Percentiles rank a stretch among this genome's conserved stretches.
These are phyloP conservation scores for Triticum urartu DNA, from an alignment of 176 grass and related monocot species.

Conservation along the genomic window DNA sequence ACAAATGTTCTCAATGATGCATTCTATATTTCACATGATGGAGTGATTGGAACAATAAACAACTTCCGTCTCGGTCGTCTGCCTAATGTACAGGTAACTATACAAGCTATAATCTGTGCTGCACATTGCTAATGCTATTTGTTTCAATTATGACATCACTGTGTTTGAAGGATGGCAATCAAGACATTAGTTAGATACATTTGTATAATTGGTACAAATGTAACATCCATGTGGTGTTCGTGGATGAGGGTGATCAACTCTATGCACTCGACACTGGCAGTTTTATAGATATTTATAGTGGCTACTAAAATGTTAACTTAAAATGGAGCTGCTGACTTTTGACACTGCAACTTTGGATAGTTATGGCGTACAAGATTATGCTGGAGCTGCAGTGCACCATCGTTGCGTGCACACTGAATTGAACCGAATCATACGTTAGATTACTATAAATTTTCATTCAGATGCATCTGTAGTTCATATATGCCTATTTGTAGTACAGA, in stretches of 20 bases:
- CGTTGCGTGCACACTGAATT: not conserved
- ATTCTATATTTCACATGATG: conserved; percentile 92
- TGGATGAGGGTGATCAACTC: not conserved
- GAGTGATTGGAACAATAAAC: conserved; percentile 93
- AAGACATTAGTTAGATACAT: not conserved
- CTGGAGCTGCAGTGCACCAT: not conserved
- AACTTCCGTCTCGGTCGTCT: conserved; percentile 87
- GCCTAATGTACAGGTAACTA: conserved; percentile 66
- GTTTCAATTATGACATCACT: not conserved
- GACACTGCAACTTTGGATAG: not conserved
- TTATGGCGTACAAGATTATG: not conserved
- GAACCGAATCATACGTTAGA: not conserved
- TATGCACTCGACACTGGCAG: not conserved
- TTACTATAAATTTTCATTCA: not conserved
- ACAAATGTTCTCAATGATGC: conserved; percentile 92
- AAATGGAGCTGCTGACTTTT: not conserved
- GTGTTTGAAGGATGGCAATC: not conserved
- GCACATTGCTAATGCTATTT: not conserved
- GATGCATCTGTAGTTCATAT: not conserved
- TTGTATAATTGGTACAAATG: not conserved
- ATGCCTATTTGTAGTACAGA: not conserved
- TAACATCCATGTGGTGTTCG: not conserved
- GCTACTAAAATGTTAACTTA: not conserved
- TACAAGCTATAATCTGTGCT: not conserved
- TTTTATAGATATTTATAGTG: not conserved